Percentiles rank a stretch among this genome's conserved stretches.
Conservation (phyloP, 2,329 filamentous ascomycete genomes). For the Cladophialophora bantiana region DNA sequence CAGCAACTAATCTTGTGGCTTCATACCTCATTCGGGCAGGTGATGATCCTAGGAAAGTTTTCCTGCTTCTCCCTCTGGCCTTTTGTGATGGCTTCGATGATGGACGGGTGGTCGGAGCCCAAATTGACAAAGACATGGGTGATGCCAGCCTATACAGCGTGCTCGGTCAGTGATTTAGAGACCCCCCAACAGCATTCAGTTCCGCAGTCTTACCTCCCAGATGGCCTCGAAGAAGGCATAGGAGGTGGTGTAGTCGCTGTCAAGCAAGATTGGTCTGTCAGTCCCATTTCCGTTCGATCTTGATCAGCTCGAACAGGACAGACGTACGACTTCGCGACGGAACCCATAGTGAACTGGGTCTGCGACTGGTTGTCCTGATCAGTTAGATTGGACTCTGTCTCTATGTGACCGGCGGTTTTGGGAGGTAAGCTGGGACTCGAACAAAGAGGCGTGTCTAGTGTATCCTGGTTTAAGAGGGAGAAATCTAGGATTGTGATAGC, state of each 20-base stretch:
- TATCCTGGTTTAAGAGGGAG: neutral
- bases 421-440: neutral
- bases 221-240: constrained; percentile 84
- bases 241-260: constrained; percentile 68
- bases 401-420: neutral
- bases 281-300: neutral
- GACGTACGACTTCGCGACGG: constrained; percentile 27
- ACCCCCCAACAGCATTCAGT: neutral
- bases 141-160: constrained; percentile 53
- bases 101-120: constrained; percentile 70
- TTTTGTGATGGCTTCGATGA: constrained; percentile 81
- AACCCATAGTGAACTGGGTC: constrained; percentile 30
- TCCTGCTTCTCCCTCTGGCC: constrained; percentile 71
- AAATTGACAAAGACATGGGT: constrained; percentile 62
- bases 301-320: neutral
- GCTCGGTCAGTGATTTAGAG: constrained; percentile 14
- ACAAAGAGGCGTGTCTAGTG: neutral
- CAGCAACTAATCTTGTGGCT: neutral
- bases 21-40: constrained; percentile 77
- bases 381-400: neutral
- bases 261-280: constrained; percentile 15
- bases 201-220: constrained; percentile 67
- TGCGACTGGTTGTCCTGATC: neutral
- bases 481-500: neutral
- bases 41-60: constrained; percentile 75